Percentiles rank a stretch among this genome's conserved stretches.
These are phyloP conservation scores for Zasmidium angulare DNA, from an alignment of 2,329 filamentous ascomycete genomes.

Conservation along the genomic window DNA sequence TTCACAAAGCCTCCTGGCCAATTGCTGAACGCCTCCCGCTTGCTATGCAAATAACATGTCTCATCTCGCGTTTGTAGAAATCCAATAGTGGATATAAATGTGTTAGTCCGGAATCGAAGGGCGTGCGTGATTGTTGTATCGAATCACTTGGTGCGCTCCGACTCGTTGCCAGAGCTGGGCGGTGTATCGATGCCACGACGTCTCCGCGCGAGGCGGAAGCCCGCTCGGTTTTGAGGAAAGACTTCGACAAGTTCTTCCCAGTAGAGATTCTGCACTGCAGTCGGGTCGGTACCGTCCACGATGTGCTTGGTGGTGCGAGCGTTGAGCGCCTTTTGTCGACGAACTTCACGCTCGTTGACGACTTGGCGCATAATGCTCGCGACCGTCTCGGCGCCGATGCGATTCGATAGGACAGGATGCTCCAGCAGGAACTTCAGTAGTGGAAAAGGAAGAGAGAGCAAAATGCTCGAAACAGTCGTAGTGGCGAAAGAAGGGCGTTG, in stretches of 20 bases:
- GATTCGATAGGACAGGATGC: constrained; percentile 54
- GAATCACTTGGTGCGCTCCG: constrained; percentile 20
- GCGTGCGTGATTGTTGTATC: neutral
- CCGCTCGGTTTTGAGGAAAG: constrained; percentile 38
- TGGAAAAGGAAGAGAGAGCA: constrained; percentile 69
- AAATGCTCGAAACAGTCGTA: constrained; percentile 61
- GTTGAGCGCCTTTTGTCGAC: constrained; percentile 31
- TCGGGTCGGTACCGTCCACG: constrained; percentile 10
- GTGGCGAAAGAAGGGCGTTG: constrained; percentile 40
- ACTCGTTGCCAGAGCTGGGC: constrained; percentile 25
- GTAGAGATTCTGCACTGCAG: constrained; percentile 28
- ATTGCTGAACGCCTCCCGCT: constrained; percentile 24
- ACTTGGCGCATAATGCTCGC: constrained; percentile 43
- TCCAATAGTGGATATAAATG: constrained; percentile 3
- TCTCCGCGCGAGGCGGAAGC: constrained; percentile 35
- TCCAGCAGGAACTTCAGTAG: constrained; percentile 67
- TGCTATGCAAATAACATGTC: constrained; percentile 26
- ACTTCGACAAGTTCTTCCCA: constrained; percentile 39
- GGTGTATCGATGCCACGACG: constrained; percentile 33
- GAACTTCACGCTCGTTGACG: constrained; percentile 44
- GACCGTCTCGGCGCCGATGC: constrained; percentile 41
- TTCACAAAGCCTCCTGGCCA: neutral
- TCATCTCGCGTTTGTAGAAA: constrained; percentile 4
- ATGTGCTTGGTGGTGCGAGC: constrained; percentile 15
- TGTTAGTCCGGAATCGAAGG: neutral